Evolutionary conservation across 164 flowering plant species (phyloP), one percentile per base, ranked within the genome.

Genomic region (Sextonia rubra): DNA sequence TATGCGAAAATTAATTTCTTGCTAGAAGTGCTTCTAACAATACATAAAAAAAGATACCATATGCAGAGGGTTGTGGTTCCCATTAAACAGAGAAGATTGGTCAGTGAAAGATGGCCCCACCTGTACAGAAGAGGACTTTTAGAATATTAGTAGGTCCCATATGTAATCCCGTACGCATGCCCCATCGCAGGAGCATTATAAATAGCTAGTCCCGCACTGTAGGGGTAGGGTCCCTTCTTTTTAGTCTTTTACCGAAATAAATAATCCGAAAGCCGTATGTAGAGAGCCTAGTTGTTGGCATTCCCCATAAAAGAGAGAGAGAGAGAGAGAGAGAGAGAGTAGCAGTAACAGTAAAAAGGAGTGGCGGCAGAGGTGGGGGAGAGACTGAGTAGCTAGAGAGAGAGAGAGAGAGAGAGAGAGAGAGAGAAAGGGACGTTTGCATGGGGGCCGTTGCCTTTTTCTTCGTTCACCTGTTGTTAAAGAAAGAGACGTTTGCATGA

Each of bases 401-500:
- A 84, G 82, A 66, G 86, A 83, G 85, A 82, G 82, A 83, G 83
- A 74, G 72, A 80, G 80, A 32, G 68, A 74, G 86, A 86, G 86
- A 82, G 73, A 80, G 88, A 85, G 77, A 86, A 82, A 85, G 80
- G 86, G 91, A 86, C 91, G 86, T 83, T 79, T 88, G 89, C 89
- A 86, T 88, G 91, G 87, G 44, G 71, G 25, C 15, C n/a, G 64
- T 62, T 77, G 72, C 84, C 84, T 85, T 83, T 83, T 83, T 81
- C 71, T 83, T 78, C 85, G 75, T 80, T 84, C 86, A 84, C 81
- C 82, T 72, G 88, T 86, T 85, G 82, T 80, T 86, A 37, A 14
- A 29, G 91, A 86, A 85, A 85, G 80, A 85, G 91, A 86, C 91
- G 86, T 83, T 78, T 88, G 88, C 89, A 85, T 88, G 91, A 86